These are phyloP conservation scores for Diaporthe sp. DNA, from an alignment of 2,329 filamentous ascomycete genomes.

Conservation along the genomic window DNA sequence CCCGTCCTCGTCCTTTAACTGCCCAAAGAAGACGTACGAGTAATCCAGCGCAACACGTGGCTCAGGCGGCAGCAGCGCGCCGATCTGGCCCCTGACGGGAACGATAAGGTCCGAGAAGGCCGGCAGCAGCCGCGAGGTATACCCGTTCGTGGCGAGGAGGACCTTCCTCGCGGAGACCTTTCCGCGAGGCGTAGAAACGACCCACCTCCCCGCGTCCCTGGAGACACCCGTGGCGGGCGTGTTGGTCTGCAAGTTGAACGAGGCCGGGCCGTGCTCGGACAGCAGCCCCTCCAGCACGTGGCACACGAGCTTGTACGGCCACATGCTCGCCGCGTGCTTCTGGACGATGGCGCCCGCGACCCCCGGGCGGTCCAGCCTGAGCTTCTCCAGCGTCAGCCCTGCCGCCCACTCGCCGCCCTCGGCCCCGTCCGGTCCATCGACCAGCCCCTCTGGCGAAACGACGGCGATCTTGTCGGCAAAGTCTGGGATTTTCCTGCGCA, in stretches of 20 bases:
- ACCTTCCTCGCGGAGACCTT: conserved; percentile 70
- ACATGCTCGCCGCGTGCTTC: conserved; percentile 73
- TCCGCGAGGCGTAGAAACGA: conserved; percentile 76
- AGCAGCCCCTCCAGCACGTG: conserved; percentile 74
- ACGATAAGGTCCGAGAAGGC: conserved; percentile 77
- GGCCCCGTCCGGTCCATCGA: conserved; percentile 36
- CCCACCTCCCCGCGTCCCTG: conserved; percentile 56
- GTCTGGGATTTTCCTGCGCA: conserved; percentile 64
- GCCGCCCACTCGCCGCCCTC: conserved; percentile 35
- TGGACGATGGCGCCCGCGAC: conserved; percentile 74
- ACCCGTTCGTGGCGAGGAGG: conserved; percentile 85
- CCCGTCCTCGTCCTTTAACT: conserved; percentile 37
- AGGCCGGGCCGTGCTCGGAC: conserved; percentile 45
- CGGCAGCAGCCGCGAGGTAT: conserved; percentile 81
- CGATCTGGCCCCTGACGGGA: conserved; percentile 80
- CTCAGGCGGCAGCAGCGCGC: conserved; percentile 68
- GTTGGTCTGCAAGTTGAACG: conserved; percentile 79
- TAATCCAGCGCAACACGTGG: conserved; percentile 55
- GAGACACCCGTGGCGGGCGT: conserved; percentile 69
- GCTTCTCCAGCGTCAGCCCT: conserved; percentile 54
- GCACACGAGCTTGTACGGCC: conserved; percentile 87
- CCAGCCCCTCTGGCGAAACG: conserved; percentile 35
- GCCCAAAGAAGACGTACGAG: conserved; percentile 72
- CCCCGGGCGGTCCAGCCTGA: conserved; percentile 59
- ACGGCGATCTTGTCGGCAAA: conserved; percentile 62